Evolutionary conservation across 805 yeast genomes (phyloP), one percentile per base, ranked within the genome.

Genomic region (Zygoascus flipseniorum): DNA sequence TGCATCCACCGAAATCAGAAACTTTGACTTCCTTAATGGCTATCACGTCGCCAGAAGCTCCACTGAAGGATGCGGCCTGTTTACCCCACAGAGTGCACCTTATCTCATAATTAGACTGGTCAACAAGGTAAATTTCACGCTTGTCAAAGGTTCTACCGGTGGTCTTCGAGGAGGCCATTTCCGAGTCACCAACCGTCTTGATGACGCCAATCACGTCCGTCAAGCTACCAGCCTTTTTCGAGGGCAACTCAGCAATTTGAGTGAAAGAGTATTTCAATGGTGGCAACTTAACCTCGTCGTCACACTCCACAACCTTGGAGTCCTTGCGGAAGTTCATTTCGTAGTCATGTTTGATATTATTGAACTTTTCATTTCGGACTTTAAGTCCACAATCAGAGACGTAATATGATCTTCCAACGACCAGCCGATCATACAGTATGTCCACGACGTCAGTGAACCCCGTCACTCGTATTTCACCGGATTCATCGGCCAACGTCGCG

Each of bases 401-500:
- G 62, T 84, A 88, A 66, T 89, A 93, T 8, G 87, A 95, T 69
- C 86, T 83, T 37, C 96, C 97, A 65, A 89, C 98, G 67, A 86
- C 86, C 50, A 93, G 71, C 31, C 82, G 63, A 60, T 85, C 86
- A 72, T 80, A 83, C 65, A 80, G 85, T 65, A 80, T 82, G 55
- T 86, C 95, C 11, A 92, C 97, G 62, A 79, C 78, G 41, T 88
- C 92, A 67, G 86, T 87, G 70, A 93, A 93, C 1, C 93, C 97
- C 2, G 98, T 89, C 10, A 96, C 97, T 64, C 93, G 79, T 61
- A 93, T 93, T 72, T 93, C 98, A 63, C 93, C 96, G 5, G 97
- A 86, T 67, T 93, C 96, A 67, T 93, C 99, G 54, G 92, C 72
- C 54, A 93, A 81, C 61, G 89, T 88, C 31, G 89, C 87, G 62